Evolutionary conservation across 192 early-diverging fungal genomes (phyloP).

Genomic region (Rhizophagus sp.): DNA sequence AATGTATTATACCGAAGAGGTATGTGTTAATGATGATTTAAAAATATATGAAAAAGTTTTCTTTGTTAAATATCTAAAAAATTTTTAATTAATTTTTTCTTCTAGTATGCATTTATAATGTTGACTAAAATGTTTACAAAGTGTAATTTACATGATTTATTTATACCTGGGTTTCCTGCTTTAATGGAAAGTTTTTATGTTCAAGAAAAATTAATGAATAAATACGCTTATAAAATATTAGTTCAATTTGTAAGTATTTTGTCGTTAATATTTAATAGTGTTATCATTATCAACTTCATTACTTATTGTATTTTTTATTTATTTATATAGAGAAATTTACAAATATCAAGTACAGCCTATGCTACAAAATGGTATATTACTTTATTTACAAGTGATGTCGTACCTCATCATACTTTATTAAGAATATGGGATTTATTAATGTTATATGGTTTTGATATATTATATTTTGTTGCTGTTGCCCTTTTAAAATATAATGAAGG

Average conservation of each 20-base stretch:
- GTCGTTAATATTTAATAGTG: background rate
- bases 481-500: slow-evolving; percentile 50
- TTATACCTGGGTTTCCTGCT: slow-evolving; percentile 56
- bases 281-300: background rate
- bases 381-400: slow-evolving; percentile 53
- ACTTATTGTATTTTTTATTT: background rate
- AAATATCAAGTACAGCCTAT: slow-evolving; percentile 52
- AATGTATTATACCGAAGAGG: slow-evolving; percentile 66
- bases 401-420: slow-evolving; percentile 51
- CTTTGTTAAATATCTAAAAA: no score
- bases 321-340: slow-evolving; percentile 39
- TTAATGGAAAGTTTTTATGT: slow-evolving; percentile 58
- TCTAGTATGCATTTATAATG: slow-evolving; percentile 54
- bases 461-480: slow-evolving; percentile 53
- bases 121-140: slow-evolving; percentile 51
- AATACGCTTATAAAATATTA: slow-evolving; percentile 48
- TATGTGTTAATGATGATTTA: slow-evolving; percentile 15
- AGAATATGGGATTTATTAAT: slow-evolving; percentile 59
- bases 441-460: slow-evolving; percentile 53
- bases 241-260: slow-evolving; percentile 45
- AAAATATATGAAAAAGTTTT: no score
- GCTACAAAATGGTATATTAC: slow-evolving; percentile 63
- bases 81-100: no score
- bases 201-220: slow-evolving; percentile 51
- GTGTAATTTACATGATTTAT: slow-evolving; percentile 52